phyloP scores from a whole-genome alignment of 768 basidiomycete species.

The Cytidiella melzeri region DNA sequence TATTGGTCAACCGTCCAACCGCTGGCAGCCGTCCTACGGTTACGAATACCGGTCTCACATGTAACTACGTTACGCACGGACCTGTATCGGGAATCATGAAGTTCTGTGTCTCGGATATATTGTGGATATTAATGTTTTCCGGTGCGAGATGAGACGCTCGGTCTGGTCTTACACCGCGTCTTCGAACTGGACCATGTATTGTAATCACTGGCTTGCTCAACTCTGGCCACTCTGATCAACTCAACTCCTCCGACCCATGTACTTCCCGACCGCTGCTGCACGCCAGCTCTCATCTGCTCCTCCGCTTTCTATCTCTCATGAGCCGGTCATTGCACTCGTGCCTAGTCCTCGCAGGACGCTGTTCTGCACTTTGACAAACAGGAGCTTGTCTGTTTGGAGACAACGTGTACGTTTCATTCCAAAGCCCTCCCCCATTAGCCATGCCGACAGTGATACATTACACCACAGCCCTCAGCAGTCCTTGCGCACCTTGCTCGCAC shows the following conservation, averaged over 20 bases:
- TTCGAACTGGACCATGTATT: too few species aligned
- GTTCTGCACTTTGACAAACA: slow-evolving; percentile 70
- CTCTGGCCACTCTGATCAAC: neutral
- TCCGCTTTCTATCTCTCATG: slow-evolving; percentile 65
- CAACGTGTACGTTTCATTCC: slow-evolving; percentile 52
- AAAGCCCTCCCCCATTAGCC: neutral
- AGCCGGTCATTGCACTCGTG: slow-evolving; percentile 50
- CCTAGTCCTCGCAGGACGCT: slow-evolving; percentile 72
- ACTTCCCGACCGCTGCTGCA: slow-evolving; percentile 80
- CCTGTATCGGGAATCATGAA: too few species aligned
- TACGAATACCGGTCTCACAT: too few species aligned
- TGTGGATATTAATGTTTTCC: too few species aligned
- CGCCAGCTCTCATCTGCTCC: slow-evolving; percentile 66
- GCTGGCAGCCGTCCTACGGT: too few species aligned
- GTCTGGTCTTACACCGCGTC: too few species aligned
- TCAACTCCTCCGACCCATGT: slow-evolving; percentile 56
- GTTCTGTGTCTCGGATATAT: too few species aligned
- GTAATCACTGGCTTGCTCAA: too few species aligned
- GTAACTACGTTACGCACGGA: too few species aligned
- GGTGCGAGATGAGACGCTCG: too few species aligned
- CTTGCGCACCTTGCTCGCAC: slow-evolving; percentile 74
- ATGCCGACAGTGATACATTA: slow-evolving; percentile 8
- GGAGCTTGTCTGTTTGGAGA: slow-evolving; percentile 73
- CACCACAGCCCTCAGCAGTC: slow-evolving; percentile 59
- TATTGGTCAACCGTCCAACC: too few species aligned